Evolutionary conservation across 2,329 filamentous ascomycete species (phyloP).

Genomic region (Claviceps africana): DNA sequence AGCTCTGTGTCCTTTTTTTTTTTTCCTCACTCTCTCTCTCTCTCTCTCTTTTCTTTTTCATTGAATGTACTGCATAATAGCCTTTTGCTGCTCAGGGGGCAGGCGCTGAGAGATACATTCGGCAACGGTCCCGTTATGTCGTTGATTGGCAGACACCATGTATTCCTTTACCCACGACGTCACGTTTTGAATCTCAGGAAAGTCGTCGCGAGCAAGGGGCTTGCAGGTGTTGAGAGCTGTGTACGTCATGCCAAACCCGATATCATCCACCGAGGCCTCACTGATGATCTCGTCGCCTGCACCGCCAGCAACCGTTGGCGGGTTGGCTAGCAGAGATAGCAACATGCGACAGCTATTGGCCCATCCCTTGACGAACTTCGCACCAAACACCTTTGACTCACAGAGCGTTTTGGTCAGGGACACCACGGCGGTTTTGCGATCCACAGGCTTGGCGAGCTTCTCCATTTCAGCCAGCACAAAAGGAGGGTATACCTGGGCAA

Average conservation of each 20-base stretch:
- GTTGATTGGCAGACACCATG: slow-evolving; percentile 62
- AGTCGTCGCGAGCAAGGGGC: slow-evolving; percentile 60
- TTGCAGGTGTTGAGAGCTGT: slow-evolving; percentile 87
- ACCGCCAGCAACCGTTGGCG: slow-evolving; percentile 52
- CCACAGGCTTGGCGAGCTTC: slow-evolving; percentile 72
- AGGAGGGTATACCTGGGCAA: slow-evolving; percentile 69
- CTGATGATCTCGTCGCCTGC: slow-evolving; percentile 62
- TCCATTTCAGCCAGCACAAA: slow-evolving; percentile 83
- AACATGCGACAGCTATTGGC: slow-evolving; percentile 78
- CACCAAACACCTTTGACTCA: slow-evolving; percentile 71
- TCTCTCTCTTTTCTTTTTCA: too few relatives aligned
- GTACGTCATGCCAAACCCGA: slow-evolving; percentile 88
- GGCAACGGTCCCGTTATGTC: slow-evolving; percentile 56
- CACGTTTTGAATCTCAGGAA: slow-evolving; percentile 69
- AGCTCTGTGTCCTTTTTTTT: too few relatives aligned
- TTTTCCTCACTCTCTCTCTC: too few relatives aligned
- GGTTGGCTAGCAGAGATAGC: slow-evolving; percentile 77
- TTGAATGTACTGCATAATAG: slow-evolving; percentile 36
- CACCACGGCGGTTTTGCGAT: slow-evolving; percentile 86
- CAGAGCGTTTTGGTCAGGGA: slow-evolving; percentile 86
- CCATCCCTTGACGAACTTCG: slow-evolving; percentile 81
- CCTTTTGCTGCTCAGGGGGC: slow-evolving; percentile 42
- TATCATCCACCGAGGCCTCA: slow-evolving; percentile 87
- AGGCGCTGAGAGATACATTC: slow-evolving; percentile 61
- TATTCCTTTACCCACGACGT: slow-evolving; percentile 74